A percentile compares a stretch with the other conserved stretches of the same genome.
Evolutionary conservation across 495 filamentous ascomycete genomes (phyloP).

Genomic region (Sordaria brevicollis): DNA sequence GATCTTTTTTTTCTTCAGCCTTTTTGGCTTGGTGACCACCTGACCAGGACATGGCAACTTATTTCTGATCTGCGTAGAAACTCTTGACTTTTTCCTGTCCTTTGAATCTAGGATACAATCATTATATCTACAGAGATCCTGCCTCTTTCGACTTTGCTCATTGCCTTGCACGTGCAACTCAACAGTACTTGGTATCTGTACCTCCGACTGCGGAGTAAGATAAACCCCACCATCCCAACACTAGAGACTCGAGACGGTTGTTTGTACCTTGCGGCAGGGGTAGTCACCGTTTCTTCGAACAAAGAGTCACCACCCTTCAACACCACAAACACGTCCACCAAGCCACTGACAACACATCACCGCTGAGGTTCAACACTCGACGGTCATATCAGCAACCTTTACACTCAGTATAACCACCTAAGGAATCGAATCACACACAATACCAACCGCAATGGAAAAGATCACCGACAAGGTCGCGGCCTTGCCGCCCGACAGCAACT

Average conservation of each 20-base stretch:
- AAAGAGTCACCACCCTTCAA: not conserved
- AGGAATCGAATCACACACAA: not conserved
- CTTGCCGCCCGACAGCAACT: conserved; percentile 67
- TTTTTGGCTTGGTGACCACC: not conserved
- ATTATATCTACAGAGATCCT: not conserved
- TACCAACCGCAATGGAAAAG: conserved; percentile 56
- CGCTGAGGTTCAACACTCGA: not conserved
- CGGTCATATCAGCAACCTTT: not conserved
- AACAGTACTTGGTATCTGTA: not conserved
- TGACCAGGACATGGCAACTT: not conserved
- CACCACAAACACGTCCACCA: not conserved
- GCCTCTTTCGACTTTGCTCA: too few relatives aligned
- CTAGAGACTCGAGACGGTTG: not conserved
- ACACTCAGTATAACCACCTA: not conserved
- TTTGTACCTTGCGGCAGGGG: not conserved
- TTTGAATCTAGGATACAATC: not conserved
- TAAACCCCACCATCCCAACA: not conserved
- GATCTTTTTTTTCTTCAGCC: not conserved
- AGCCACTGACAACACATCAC: not conserved
- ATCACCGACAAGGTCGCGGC: conserved; percentile 95
- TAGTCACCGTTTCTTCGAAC: not conserved
- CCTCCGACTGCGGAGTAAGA: not conserved
- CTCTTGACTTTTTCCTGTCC: not conserved
- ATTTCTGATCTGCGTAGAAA: not conserved
- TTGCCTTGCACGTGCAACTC: not conserved